Evolutionary conservation across 225 moss, liverwort and hornwort species (phyloP).

Genomic region (Pseudisothecium myosuroides): DNA sequence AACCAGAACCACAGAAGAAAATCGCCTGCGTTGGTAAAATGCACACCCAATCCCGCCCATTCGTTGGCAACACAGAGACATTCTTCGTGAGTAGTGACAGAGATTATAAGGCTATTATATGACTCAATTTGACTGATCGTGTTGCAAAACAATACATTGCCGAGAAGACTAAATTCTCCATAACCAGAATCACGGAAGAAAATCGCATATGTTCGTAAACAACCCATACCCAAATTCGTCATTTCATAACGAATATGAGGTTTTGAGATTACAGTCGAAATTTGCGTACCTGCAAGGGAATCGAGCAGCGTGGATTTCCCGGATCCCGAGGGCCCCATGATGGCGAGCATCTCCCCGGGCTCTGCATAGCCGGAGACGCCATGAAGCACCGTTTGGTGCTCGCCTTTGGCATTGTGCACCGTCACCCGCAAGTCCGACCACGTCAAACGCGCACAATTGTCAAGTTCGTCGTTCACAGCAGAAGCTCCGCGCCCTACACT

Average conservation of each 20-base stretch:
- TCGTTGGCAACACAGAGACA: background rate
- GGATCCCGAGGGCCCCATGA: conserved; percentile 46
- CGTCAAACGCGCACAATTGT: conserved; percentile 25
- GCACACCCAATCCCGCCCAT: background rate
- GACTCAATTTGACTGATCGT: background rate
- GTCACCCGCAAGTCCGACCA: conserved; percentile 38
- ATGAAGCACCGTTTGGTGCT: conserved; percentile 24
- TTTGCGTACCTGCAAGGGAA: conserved; percentile 7
- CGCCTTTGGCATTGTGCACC: conserved; percentile 13
- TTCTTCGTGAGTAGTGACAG: background rate
- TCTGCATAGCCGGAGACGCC: conserved; percentile 37
- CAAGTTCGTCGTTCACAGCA: background rate
- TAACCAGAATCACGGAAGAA: no score
- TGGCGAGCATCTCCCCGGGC: conserved; percentile 36
- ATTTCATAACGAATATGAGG: background rate
- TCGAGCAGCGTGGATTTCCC: conserved; percentile 47
- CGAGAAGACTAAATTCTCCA: background rate
- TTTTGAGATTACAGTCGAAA: background rate
- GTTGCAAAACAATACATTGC: background rate
- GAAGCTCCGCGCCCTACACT: background rate
- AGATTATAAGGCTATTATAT: background rate
- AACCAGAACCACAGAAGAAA: background rate
- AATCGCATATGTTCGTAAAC: background rate
- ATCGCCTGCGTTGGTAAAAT: background rate
- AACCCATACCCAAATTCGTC: background rate